Evolutionary conservation across 768 basidiomycete genomes (phyloP), one percentile per base, ranked within the genome.

Genomic region (Xerocomellus dryophilus): DNA sequence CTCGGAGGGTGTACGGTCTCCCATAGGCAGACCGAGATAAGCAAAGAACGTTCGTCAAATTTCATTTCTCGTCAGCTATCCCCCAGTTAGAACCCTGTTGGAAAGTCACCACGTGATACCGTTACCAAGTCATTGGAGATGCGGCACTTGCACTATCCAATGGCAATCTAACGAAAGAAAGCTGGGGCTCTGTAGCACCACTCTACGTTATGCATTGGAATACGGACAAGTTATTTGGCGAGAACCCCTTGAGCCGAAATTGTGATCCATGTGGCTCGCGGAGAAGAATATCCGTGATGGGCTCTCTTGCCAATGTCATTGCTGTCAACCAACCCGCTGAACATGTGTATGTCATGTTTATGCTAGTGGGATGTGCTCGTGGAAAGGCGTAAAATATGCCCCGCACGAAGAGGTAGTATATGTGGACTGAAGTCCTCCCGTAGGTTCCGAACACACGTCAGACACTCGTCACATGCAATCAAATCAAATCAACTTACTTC

Each of bases 151-250:
- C 18, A 12, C 32, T 5, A 11, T 25, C 18, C 17, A 25, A 36
- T 32, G 29, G 18, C 25, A 23, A 10, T 32, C 38, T 21, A 3
- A 25, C 44, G 11, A 32, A 18, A 23, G 7, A 36, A 51, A 23
- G 8, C 3, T 12, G 6, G 42, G 27, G 25, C 25, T 11, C 15
- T 6, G 36, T 41, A 17, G 14, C 2, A 36, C 48, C 42, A 31
- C 44, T 7, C 14, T 29, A 50, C 53, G n/a, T 31, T 7, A 20
- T 27, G 31, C 9, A 55, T 60, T 60, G 59, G 42, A 61, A 56
- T 61, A 61, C 44, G 38, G 18, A 43, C 44, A 25, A 51, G 34
- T 31, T 25, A 23, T 20, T 21, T 44, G 21, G 4, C 38, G 29
- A 32, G 29, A 21, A 25, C 25, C 25, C 25, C 25, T 25, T 25